Conservation (phyloP, 2,329 filamentous ascomycete genomes). For the Lachnellula cervina region DNA sequence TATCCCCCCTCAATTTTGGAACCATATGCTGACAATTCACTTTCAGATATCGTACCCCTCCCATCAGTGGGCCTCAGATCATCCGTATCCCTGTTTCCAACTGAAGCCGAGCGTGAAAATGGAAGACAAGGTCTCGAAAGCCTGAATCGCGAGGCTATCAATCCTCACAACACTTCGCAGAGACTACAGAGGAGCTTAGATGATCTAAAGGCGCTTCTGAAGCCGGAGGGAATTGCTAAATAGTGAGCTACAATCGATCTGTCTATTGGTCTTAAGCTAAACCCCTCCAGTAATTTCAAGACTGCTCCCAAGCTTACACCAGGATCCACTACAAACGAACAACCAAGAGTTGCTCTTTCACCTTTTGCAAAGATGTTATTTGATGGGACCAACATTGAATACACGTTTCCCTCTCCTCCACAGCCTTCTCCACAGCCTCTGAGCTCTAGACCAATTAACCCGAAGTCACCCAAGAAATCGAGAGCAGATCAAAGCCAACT, state of each 20-base stretch:
- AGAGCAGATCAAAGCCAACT: slow-evolving; percentile 6
- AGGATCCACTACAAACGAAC: slow-evolving; percentile 3
- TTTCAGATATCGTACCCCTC: slow-evolving; percentile 59
- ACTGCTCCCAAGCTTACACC: slow-evolving; percentile 35
- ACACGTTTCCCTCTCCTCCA: slow-evolving; percentile 22
- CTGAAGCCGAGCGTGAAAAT: slow-evolving; percentile 47
- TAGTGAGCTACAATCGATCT: slow-evolving; percentile 33
- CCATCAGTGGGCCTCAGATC: slow-evolving; percentile 52
- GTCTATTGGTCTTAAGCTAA: slow-evolving; percentile 26
- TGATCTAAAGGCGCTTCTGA: slow-evolving; percentile 70
- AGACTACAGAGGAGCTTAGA: slow-evolving; percentile 67
- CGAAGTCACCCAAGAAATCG: slow-evolving; percentile 17
- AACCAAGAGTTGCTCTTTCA: slow-evolving; percentile 23
- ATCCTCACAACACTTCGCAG: slow-evolving; percentile 53
- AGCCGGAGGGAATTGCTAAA: slow-evolving; percentile 63
- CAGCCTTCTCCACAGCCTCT: slow-evolving; percentile 12
- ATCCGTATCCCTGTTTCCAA: slow-evolving; percentile 48
- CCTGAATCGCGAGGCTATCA: slow-evolving; percentile 65
- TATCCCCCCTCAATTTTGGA: neutral
- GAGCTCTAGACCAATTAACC: slow-evolving; percentile 5
- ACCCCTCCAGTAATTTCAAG: slow-evolving; percentile 51
- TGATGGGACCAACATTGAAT: slow-evolving; percentile 28
- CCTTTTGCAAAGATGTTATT: slow-evolving; percentile 31
- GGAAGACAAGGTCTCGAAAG: slow-evolving; percentile 54
- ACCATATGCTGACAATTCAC: slow-evolving; percentile 17